Evolutionary conservation across 1,284 basidiomycete species (phyloP), one percentile per base, ranked within the genome.

Genomic region (Ustilago curta): DNA sequence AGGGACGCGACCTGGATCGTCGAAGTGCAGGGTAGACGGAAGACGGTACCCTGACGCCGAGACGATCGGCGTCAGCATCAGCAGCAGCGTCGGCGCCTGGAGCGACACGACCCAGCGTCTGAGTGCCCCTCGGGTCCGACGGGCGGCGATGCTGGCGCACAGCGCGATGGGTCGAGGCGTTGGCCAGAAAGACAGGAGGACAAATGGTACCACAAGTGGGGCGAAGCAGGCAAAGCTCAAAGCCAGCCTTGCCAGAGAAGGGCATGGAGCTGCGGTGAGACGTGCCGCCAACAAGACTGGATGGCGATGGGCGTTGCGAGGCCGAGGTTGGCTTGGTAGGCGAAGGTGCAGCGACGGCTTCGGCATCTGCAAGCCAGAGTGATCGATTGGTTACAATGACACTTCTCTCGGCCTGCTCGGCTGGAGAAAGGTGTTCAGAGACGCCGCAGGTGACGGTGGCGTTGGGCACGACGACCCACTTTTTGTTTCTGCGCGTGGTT

Each of bases 391-490:
- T 72, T 25, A 82, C 71, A 8, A 82, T 51, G 16, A 82, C 64
- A 8, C 79, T 77, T 21, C 80, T 65, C 37, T 68, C 59, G 25
- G 64, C 68, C 39, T 68, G 73, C n/a, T 23, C 39, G 0, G 54
- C 50, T 11, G 44, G 6, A n/a, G 61, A 31, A 18, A 76, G 31
- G 9, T 25, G 7, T 3, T 60, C 49, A 19, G 40, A 8, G 9
- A 29, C 29, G 40, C 67, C 59, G 37, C 59, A 58, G 11, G 65
- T 59, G 39, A 69, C 12, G 27, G 66, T 62, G 18, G 60, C 54
- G 29, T 70, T 68, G 45, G 74, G 74, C 19, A 70, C 75, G 2
- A 80, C 74, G 39, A 82, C 69, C 80, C 79, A 82, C 60, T 80
- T 81, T 27, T 78, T 71, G 42, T 65, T 64, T 7, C 65, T 59